Conservation (phyloP, 1,284 basidiomycete species). For the Marasmius sp. region DNA sequence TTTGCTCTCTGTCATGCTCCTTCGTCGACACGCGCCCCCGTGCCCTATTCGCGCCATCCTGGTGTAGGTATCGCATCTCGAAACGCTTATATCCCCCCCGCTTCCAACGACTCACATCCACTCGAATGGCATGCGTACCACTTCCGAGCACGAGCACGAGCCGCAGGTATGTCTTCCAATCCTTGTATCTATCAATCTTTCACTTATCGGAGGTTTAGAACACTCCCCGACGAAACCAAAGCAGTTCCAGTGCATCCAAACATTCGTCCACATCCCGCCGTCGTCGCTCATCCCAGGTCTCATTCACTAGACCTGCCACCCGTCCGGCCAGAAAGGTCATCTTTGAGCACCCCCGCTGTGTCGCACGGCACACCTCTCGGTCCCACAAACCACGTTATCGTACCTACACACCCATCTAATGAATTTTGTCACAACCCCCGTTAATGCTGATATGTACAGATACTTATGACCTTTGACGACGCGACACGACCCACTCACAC, state of each 20-base stretch:
- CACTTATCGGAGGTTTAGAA: no score
- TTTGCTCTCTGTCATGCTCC: neutral
- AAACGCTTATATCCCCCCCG: neutral
- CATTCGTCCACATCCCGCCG: neutral
- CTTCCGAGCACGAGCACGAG: neutral
- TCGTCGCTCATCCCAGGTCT: neutral
- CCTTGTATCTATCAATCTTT: no score
- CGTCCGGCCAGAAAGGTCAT: no score
- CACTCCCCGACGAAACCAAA: neutral
- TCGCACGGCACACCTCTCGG: neutral
- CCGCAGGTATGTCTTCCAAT: no score
- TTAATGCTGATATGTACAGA: neutral
- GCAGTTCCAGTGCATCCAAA: neutral
- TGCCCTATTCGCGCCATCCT: neutral
- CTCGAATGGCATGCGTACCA: neutral
- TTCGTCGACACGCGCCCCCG: neutral
- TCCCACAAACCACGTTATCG: slow-evolving; percentile 7
- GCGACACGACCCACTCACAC: neutral
- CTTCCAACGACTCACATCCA: neutral
- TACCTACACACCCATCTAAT: no score
- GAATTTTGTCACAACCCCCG: slow-evolving; percentile 4
- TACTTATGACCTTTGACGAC: neutral
- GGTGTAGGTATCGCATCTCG: neutral
- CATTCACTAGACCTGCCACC: neutral
- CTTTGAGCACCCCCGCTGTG: neutral